Evolutionary conservation across 306 rosid species (phyloP), one percentile per base, ranked within the genome.

Genomic region (Parietaria judaica): DNA sequence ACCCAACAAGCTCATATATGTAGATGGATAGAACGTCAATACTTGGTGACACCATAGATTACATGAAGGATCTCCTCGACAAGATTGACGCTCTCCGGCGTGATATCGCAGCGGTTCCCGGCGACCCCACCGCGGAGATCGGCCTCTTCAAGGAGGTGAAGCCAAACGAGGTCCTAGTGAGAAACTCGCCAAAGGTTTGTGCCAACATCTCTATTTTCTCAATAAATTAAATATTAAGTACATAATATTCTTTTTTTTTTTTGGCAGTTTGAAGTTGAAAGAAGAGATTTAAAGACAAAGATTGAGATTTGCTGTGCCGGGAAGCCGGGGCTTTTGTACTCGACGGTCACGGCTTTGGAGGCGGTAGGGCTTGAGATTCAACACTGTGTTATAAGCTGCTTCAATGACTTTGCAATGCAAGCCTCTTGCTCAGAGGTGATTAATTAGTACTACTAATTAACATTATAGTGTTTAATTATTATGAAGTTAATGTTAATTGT

Each of bases 21-120:
- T 68, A 91, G 98, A 92, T 92, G 96, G 96, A 92, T 59, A 81
- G 98, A 79, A 88, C 98, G n/a, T 83, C 98, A 15, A 92, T 86
- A 63, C 86, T 92, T 23, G 95, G 96, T 55, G 98, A 92, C 73
- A 84, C 98, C 12, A 92, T 92, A 56, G 95, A 88, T 66, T 92
- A 92, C 82, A 84, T 86, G 95, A 92, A 88, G 70, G 98, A 88
- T 41, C 91, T 92, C 51, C 61, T 86, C 12, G 96, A 84, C 70
- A 84, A 84, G 73, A 86, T 92, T 67, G 81, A 81, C 64, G 73
- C 59, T 53, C 71, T 88, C 75, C 83, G 82, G 54, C 82, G 72
- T 59, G 86, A 88, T 73, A 45, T 72, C 13, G 84, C 74, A 7
- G 63, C 70, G 64, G 75, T 74, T 74, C 70, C 95, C 64, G 79